phyloP scores from a whole-genome alignment of 2,329 filamentous ascomycete genomes.

The Sporothrix curviconia region DNA sequence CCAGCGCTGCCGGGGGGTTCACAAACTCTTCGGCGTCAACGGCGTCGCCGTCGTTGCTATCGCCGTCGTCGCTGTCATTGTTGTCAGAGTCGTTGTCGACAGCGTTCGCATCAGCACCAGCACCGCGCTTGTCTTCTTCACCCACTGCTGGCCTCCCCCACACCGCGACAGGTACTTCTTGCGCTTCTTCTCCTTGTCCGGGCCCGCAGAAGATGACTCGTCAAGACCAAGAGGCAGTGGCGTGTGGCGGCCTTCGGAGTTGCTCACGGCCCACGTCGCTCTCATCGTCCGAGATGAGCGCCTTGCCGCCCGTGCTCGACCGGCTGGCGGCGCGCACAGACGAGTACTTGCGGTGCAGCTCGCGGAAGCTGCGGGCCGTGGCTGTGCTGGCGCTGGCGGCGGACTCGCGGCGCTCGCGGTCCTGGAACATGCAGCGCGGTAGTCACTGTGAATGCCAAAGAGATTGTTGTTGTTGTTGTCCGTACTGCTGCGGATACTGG shows the following conservation, averaged over 20 bases:
- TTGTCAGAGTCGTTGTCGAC: neutral
- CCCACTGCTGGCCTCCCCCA: slow-evolving; percentile 12
- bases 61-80: slow-evolving; percentile 20
- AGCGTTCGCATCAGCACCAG: slow-evolving; percentile 22
- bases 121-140: slow-evolving; percentile 23
- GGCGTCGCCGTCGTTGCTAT: slow-evolving; percentile 11
- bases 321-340: slow-evolving; percentile 40
- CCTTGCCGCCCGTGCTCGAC: slow-evolving; percentile 20
- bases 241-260: slow-evolving; percentile 52
- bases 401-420: slow-evolving; percentile 51
- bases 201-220: neutral
- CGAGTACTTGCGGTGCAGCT: slow-evolving; percentile 55
- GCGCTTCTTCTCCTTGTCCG: slow-evolving; percentile 26
- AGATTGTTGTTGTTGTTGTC: neutral
- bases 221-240: slow-evolving; percentile 46
- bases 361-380: slow-evolving; percentile 58
- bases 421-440: slow-evolving; percentile 43
- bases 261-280: slow-evolving; percentile 54
- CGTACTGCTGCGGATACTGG: neutral
- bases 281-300: slow-evolving; percentile 44
- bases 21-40: slow-evolving; percentile 24
- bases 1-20: slow-evolving; percentile 26
- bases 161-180: slow-evolving; percentile 11
- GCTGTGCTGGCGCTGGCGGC: slow-evolving; percentile 60
- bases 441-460: slow-evolving; percentile 32